These are phyloP conservation scores for Rhynchospora pubera DNA, from an alignment of 176 grass and related monocot genomes.

Conservation along the genomic window DNA sequence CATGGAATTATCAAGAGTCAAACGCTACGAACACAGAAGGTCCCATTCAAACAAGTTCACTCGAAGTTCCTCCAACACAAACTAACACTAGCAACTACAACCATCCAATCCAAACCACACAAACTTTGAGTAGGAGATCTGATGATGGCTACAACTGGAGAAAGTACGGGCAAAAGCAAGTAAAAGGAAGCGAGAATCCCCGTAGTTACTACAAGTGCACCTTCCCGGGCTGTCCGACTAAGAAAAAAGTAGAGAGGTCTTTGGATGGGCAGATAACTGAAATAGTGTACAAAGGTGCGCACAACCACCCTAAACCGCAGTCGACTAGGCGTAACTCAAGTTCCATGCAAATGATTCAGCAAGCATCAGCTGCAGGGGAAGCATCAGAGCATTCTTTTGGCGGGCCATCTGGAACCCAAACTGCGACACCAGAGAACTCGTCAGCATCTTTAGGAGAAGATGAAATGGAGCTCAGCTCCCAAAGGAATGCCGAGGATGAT, in stretches of 20 bases:
- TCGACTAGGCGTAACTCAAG: constrained; percentile 43
- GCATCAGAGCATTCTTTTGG: constrained; percentile 53
- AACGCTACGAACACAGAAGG: constrained; percentile 21
- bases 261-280: constrained; percentile 90
- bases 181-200: constrained; percentile 93
- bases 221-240: constrained; percentile 75
- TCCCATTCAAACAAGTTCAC: constrained; percentile 33
- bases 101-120: constrained; percentile 7
- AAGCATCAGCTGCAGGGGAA: constrained; percentile 23
- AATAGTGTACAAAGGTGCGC: constrained; percentile 92
- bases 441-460: constrained; percentile 73
- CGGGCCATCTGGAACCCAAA: constrained; percentile 21
- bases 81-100: constrained; percentile 5
- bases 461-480: constrained; percentile 35
- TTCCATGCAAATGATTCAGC: constrained; percentile 27
- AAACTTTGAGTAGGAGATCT: constrained; percentile 35
- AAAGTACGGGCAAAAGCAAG: constrained; percentile 98
- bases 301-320: constrained; percentile 83
- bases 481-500: constrained; percentile 26
- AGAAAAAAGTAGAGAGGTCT: constrained; percentile 95
- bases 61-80: constrained; percentile 12
- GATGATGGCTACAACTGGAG: constrained; percentile 97
- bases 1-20: constrained; percentile 34
- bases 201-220: constrained; percentile 99
- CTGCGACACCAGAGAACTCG: constrained; percentile 67